phyloP scores from a whole-genome alignment of 495 filamentous ascomycete species.

The Jackrogersella multiformis region DNA sequence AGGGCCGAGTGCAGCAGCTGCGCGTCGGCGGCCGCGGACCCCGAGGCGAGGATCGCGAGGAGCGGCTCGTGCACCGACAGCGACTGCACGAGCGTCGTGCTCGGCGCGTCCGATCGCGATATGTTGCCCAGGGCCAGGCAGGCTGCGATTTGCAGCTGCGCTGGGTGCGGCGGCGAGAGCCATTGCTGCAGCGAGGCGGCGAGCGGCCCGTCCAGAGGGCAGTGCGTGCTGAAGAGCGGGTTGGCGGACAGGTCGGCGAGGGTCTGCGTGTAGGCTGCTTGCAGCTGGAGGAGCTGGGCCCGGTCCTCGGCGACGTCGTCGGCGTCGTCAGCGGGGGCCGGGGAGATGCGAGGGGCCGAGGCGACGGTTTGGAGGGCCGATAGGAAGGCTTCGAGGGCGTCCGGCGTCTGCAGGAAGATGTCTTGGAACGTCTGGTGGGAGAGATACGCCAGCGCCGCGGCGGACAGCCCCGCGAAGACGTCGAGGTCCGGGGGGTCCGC shows the following conservation, averaged over 20 bases:
- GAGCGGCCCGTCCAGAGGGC: slow-evolving; percentile 53
- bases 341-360: slow-evolving; percentile 39
- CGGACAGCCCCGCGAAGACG: slow-evolving; percentile 47
- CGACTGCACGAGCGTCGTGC: slow-evolving; percentile 63
- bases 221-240: slow-evolving; percentile 58
- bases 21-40: slow-evolving; percentile 41
- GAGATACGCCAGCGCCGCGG: slow-evolving; percentile 54
- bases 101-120: slow-evolving; percentile 73
- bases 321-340: slow-evolving; percentile 42
- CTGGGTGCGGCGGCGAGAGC: slow-evolving; percentile 53
- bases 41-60: slow-evolving; percentile 56
- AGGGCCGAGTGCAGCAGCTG: slow-evolving; percentile 72
- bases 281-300: slow-evolving; percentile 62
- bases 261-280: slow-evolving; percentile 63
- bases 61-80: slow-evolving; percentile 65
- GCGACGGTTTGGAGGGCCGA: slow-evolving; percentile 46
- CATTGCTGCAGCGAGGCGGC: slow-evolving; percentile 59
- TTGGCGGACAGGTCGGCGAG: slow-evolving; percentile 72
- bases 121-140: slow-evolving; percentile 82
- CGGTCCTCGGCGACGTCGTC: slow-evolving; percentile 48
- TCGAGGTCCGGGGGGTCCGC: slow-evolving; percentile 45
- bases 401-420: slow-evolving; percentile 51
- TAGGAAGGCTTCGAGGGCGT: slow-evolving; percentile 46
- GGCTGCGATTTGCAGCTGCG: slow-evolving; percentile 69
- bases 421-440: slow-evolving; percentile 55